phyloP scores from a whole-genome alignment of 805 yeast genomes.

The Candida dajiaensis region DNA sequence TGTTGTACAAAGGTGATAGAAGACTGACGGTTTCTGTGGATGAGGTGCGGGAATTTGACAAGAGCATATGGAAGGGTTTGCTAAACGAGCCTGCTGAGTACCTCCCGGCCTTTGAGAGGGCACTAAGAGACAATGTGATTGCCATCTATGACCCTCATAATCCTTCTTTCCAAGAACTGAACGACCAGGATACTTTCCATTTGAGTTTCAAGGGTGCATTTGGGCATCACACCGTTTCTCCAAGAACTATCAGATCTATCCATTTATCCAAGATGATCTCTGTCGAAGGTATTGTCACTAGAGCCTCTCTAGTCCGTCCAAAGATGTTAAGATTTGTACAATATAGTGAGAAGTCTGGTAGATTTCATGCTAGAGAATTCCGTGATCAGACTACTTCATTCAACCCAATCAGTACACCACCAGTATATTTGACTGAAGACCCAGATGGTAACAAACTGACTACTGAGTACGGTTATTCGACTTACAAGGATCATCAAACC shows the following conservation, averaged over 20 bases:
- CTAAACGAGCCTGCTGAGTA: slow-evolving; percentile 74
- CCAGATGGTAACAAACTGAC: slow-evolving; percentile 81
- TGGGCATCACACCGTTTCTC: slow-evolving; percentile 82
- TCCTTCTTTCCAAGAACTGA: slow-evolving; percentile 44
- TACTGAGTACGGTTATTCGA: slow-evolving; percentile 90
- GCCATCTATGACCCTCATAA: slow-evolving; percentile 63
- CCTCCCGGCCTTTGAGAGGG: slow-evolving; percentile 85
- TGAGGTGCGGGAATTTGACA: slow-evolving; percentile 81
- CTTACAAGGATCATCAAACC: slow-evolving; percentile 91
- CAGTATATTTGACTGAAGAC: slow-evolving; percentile 90
- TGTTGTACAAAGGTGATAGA: slow-evolving; percentile 61
- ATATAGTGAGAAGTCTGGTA: slow-evolving; percentile 77
- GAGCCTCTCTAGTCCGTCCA: slow-evolving; percentile 90
- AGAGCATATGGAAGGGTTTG: slow-evolving; percentile 70
- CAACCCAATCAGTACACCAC: slow-evolving; percentile 75
- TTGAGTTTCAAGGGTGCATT: slow-evolving; percentile 86
- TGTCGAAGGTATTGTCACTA: slow-evolving; percentile 91
- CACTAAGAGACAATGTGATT: slow-evolving; percentile 72
- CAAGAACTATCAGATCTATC: slow-evolving; percentile 76
- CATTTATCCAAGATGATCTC: slow-evolving; percentile 78
- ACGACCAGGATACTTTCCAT: slow-evolving; percentile 59
- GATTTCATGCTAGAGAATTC: slow-evolving; percentile 87
- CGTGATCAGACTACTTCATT: slow-evolving; percentile 89
- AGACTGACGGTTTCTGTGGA: slow-evolving; percentile 76
- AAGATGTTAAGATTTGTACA: slow-evolving; percentile 89